Percentiles rank a stretch among this genome's conserved stretches.
Conservation (phyloP, 495 filamentous ascomycete genomes). For the Xylaria castorea region DNA sequence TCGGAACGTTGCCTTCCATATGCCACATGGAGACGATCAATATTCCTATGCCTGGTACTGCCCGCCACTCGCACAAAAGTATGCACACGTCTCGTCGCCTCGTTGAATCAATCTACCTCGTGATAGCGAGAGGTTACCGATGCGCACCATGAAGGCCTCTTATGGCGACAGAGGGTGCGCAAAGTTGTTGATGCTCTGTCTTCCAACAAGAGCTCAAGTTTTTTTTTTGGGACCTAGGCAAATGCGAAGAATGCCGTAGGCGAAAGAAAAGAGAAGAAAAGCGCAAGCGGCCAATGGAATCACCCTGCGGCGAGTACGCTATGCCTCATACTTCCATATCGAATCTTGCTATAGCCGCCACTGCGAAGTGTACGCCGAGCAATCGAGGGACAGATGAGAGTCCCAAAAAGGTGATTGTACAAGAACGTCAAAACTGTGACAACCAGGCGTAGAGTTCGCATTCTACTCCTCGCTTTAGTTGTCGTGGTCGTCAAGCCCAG, state of each 20-base stretch:
- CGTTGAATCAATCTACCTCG: neutral
- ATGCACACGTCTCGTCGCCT: neutral
- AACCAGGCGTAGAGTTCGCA: neutral
- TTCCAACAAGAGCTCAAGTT: slow-evolving; percentile 25
- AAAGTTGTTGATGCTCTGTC: slow-evolving; percentile 14
- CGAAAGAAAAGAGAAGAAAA: slow-evolving; percentile 9
- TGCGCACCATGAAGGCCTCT: neutral
- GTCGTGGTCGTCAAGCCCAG: neutral
- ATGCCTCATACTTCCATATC: slow-evolving; percentile 10
- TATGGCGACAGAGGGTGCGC: neutral
- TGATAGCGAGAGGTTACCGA: neutral
- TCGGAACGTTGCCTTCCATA: neutral
- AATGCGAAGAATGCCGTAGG: neutral
- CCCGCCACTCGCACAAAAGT: neutral
- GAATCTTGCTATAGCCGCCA: slow-evolving; percentile 5
- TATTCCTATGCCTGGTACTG: neutral
- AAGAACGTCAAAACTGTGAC: neutral
- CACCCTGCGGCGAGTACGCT: slow-evolving; percentile 27
- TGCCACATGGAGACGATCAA: neutral
- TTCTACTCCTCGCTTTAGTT: neutral
- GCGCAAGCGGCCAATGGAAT: slow-evolving; percentile 26
- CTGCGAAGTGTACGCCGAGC: neutral
- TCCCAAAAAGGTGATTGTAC: neutral
- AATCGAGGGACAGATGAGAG: neutral
- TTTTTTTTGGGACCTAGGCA: slow-evolving; percentile 1